Percentiles rank a stretch among this genome's conserved stretches.
phyloP scores from a whole-genome alignment of 2,329 filamentous ascomycete species.

The Parastagonospora avenae region DNA sequence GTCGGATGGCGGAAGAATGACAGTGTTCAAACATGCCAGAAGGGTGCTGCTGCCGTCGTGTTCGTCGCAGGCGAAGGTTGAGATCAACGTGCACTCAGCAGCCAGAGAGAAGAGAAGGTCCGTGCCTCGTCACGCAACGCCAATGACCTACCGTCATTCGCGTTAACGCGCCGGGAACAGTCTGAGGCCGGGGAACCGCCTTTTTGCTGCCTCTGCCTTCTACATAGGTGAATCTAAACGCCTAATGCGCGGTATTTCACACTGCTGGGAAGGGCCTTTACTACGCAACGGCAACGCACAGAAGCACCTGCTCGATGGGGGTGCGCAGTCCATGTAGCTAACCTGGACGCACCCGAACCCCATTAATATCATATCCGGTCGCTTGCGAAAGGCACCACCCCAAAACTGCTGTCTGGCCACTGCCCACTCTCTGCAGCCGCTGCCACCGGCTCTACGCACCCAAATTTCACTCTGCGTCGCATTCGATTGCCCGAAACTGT shows the following conservation, averaged over 20 bases:
- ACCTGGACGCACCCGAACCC: conserved; percentile 24
- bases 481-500: background rate
- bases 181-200: background rate
- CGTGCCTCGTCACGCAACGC: background rate
- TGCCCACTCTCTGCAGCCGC: background rate
- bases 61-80: conserved; percentile 21
- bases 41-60: conserved; percentile 5
- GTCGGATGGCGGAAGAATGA: conserved; percentile 25
- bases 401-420: conserved; percentile 11
- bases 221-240: background rate
- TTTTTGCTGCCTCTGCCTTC: background rate
- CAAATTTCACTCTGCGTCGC: background rate
- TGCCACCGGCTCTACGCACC: conserved; percentile 8
- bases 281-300: conserved; percentile 6
- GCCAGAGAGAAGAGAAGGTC: conserved; percentile 12
- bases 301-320: conserved; percentile 21
- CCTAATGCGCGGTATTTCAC: background rate
- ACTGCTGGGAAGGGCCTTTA: background rate
- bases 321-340: conserved; percentile 22
- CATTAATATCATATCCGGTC: conserved; percentile 28
- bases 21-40: conserved; percentile 23
- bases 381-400: conserved; percentile 16
- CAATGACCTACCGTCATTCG: conserved; percentile 8
- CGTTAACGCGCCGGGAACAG: conserved; percentile 11
- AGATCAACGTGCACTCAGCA: conserved; percentile 10